Evolutionary conservation across 805 yeast species (phyloP), one percentile per base, ranked within the genome.

Genomic region (Hanseniaspora singularis): DNA sequence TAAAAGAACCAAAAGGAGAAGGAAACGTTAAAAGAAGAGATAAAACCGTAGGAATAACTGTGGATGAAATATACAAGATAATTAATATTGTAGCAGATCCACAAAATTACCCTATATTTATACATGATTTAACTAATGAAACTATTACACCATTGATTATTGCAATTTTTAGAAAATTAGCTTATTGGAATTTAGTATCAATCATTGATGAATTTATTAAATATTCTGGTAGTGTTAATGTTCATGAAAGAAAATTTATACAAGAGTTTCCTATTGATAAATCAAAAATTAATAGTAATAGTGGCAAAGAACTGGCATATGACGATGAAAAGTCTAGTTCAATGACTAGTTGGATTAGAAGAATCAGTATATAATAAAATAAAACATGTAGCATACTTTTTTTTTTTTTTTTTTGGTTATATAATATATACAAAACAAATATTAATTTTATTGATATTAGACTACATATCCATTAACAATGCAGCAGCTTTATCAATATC

Each of bases 51-150:
- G 94, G 95, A 1, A 67, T 88, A 32, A 84, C 81, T 19, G 75
- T 76, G 54, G 70, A 74, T 12, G 73, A 76, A 1, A 81, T 81
- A 0, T 60, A 71, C 1, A 65, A 69, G 40, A 80, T 81, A 1
- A 61, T 89, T n/a, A 75, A 74, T 50, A 64, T 75, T 33, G 65
- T 87, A 50, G 66, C 81, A 12, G 76, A 81, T 56, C 65, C 68
- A 20, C 70, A 72, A 16, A 65, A 70, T 52, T 73, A 79, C 10
- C 95, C 96, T 0, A 66, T 81, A 1, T 88, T 82, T 58, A 60
- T 89, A 4, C 96, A 89, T 62, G 89, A 97, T 61, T 65, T 79
- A 22, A 88, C 86, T 57, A 97, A 96, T 0, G 87, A 94, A 9
- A 87, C 85, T 52, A 81, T 84, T 2, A 84, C 95, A 0, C 76